These are phyloP conservation scores for Spathaspora boniae DNA, from an alignment of 805 yeast genomes.

Conservation along the genomic window DNA sequence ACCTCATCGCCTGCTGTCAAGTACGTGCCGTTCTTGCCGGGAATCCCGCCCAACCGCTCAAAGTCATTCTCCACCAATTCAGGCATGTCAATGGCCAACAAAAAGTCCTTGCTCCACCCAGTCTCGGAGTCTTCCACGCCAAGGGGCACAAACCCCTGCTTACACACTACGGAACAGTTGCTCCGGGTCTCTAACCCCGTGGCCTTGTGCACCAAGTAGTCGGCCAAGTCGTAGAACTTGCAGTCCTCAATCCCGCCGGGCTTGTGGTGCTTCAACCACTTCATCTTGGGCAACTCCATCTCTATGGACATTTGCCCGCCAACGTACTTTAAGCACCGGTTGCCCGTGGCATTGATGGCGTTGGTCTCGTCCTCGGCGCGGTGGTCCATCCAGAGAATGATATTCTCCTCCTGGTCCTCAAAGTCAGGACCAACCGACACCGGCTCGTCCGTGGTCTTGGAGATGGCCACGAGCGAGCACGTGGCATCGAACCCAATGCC, in stretches of 20 bases:
- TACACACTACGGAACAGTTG: slow-evolving; percentile 88
- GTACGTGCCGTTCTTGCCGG: slow-evolving; percentile 67
- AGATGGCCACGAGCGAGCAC: slow-evolving; percentile 84
- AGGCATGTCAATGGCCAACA: slow-evolving; percentile 61
- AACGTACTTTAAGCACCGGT: slow-evolving; percentile 80
- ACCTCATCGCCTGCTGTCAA: slow-evolving; percentile 87
- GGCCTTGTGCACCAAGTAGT: slow-evolving; percentile 86
- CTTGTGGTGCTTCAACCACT: slow-evolving; percentile 89
- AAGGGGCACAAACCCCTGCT: slow-evolving; percentile 89
- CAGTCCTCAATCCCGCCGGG: slow-evolving; percentile 57
- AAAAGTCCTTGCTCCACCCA: slow-evolving; percentile 89
- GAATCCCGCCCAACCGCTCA: slow-evolving; percentile 78
- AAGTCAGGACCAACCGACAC: slow-evolving; percentile 93
- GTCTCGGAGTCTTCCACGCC: slow-evolving; percentile 84
- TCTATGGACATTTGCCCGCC: slow-evolving; percentile 98
- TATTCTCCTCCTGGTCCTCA: slow-evolving; percentile 65
- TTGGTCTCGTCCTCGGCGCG: slow-evolving; percentile 82
- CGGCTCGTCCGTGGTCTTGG: slow-evolving; percentile 62
- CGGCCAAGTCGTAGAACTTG: slow-evolving; percentile 91
- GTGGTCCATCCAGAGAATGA: slow-evolving; percentile 98
- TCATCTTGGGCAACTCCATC: slow-evolving; percentile 96
- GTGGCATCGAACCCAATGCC: slow-evolving; percentile 98
- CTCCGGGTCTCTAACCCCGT: slow-evolving; percentile 86
- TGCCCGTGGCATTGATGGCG: slow-evolving; percentile 75
- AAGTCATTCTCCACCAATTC: slow-evolving; percentile 79